Conservation (phyloP, 2,329 filamentous ascomycete species). For the Aureobasidium musti region DNA sequence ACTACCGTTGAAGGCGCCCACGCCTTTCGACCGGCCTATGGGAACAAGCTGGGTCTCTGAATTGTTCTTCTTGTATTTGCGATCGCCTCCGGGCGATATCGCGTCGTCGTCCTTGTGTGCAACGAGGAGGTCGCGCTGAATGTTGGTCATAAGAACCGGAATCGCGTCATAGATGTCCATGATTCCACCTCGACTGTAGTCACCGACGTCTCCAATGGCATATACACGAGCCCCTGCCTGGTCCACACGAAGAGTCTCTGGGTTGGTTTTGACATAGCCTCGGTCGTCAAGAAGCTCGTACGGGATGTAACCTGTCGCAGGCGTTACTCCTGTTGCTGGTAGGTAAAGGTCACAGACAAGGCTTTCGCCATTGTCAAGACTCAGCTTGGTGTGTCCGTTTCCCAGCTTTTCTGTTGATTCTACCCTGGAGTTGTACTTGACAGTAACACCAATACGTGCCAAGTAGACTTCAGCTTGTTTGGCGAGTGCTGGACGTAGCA, state of each 20-base stretch:
- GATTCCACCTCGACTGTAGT: slow-evolving; percentile 47
- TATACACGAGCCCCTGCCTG: slow-evolving; percentile 51
- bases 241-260: slow-evolving; percentile 50
- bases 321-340: slow-evolving; percentile 53
- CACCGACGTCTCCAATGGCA: slow-evolving; percentile 51
- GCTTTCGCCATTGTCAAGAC: slow-evolving; percentile 51
- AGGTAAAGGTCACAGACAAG: slow-evolving; percentile 57
- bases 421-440: slow-evolving; percentile 38
- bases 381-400: slow-evolving; percentile 47
- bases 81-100: slow-evolving; percentile 37
- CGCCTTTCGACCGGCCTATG: slow-evolving; percentile 44
- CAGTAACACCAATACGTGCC: slow-evolving; percentile 49
- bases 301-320: slow-evolving; percentile 58
- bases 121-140: slow-evolving; percentile 51
- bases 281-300: slow-evolving; percentile 48
- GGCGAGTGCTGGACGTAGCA: slow-evolving; percentile 45
- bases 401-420: slow-evolving; percentile 37
- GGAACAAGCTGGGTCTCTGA: slow-evolving; percentile 45
- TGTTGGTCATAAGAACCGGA: slow-evolving; percentile 47
- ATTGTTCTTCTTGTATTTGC: slow-evolving; percentile 39
- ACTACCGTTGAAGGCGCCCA: slow-evolving; percentile 44
- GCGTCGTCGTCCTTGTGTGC: slow-evolving; percentile 36
- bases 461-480: slow-evolving; percentile 51
- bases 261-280: slow-evolving; percentile 54
- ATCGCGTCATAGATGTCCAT: slow-evolving; percentile 46